Evolutionary conservation across 2,329 filamentous ascomycete genomes (phyloP).

Genomic region (Corniculantispora saksenae): DNA sequence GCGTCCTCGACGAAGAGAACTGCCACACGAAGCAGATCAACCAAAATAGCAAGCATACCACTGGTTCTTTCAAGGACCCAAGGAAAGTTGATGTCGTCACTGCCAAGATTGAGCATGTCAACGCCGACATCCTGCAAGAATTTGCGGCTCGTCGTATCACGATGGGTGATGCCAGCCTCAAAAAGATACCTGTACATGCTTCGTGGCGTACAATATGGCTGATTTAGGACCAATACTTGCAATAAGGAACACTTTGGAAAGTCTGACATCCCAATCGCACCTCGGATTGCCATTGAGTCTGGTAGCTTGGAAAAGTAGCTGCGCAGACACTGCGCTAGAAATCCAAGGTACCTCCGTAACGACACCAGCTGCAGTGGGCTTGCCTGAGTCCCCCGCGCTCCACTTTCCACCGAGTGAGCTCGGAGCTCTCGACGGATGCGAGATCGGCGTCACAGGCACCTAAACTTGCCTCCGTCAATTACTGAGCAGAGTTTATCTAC

Average conservation of each 20-base stretch:
- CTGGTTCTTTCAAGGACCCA: neutral
- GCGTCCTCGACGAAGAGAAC: neutral
- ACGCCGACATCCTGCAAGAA: neutral
- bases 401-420: slow-evolving; percentile 17
- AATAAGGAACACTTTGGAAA: neutral
- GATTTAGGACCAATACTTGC: neutral
- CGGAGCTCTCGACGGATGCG: slow-evolving; percentile 16
- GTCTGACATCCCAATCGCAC: neutral
- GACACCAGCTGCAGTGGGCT: neutral
- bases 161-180: neutral
- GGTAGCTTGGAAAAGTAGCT: no score
- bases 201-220: neutral
- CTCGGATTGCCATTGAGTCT: no score
- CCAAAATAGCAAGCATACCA: neutral
- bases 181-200: neutral
- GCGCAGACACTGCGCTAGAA: neutral
- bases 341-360: neutral
- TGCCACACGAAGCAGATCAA: neutral
- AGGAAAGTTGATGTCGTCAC: neutral
- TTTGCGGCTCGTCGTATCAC: neutral
- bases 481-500: neutral
- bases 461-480: neutral
- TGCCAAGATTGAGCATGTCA: neutral
- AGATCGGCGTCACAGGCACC: neutral
- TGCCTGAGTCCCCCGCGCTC: neutral